Percentiles rank a stretch among this genome's conserved stretches.
phyloP scores from a whole-genome alignment of 495 filamentous ascomycete species.

The Usnea hakonensis region DNA sequence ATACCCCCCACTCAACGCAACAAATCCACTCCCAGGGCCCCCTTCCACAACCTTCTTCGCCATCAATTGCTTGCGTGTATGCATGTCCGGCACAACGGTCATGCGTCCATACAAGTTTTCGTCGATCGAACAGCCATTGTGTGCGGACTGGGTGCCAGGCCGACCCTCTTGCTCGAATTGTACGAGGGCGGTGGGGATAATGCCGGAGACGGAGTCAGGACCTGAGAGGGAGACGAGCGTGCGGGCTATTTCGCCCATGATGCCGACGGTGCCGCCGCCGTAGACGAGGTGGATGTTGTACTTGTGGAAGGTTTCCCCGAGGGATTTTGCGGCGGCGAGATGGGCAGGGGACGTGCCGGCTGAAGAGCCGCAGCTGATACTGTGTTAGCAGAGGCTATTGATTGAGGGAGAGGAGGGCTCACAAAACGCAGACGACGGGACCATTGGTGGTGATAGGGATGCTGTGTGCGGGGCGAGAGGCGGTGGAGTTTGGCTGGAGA shows the following conservation, averaged over 20 bases:
- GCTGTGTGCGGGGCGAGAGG: not conserved
- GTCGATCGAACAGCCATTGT: constrained; percentile 43
- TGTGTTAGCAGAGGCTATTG: constrained; percentile 15
- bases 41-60: constrained; percentile 74
- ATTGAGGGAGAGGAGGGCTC: constrained; percentile 28
- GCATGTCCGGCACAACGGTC: constrained; percentile 90
- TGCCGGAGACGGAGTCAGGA: constrained; percentile 76
- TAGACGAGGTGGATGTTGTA: constrained; percentile 78
- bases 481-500: not conserved
- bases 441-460: not conserved
- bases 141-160: constrained; percentile 34
- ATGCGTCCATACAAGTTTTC: constrained; percentile 68
- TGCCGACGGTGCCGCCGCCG: constrained; percentile 85
- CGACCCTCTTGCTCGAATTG: constrained; percentile 50
- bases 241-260: constrained; percentile 89
- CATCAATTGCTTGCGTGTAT: constrained; percentile 90
- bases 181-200: constrained; percentile 84
- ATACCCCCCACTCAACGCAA: constrained; percentile 83
- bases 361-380: constrained; percentile 61
- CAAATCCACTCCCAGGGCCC: constrained; percentile 77
- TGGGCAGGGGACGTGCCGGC: constrained; percentile 61
- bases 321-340: constrained; percentile 65
- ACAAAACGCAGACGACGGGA: constrained; percentile 75
- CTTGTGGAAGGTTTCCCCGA: constrained; percentile 65
- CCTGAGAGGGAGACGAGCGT: constrained; percentile 83